phyloP scores from a whole-genome alignment of 129 eudicot genomes.

The Deinandra increscens region DNA sequence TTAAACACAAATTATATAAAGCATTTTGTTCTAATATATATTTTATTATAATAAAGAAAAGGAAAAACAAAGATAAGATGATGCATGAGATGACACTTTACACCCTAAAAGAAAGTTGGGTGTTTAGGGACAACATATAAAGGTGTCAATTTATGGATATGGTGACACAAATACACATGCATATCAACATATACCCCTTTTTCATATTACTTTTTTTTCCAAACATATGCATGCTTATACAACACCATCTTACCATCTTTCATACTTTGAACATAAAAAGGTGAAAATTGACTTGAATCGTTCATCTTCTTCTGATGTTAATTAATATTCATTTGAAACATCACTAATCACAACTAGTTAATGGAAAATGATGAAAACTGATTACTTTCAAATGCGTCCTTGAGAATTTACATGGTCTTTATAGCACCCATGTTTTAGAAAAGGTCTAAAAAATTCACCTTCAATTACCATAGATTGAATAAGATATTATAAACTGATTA shows the following conservation, averaged over 20 bases:
- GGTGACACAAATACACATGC: constrained; percentile 31
- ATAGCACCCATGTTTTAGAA: too few species aligned
- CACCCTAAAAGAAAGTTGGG: constrained; percentile 16
- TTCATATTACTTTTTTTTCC: neutral
- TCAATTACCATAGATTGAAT: too few species aligned
- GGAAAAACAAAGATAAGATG: constrained; percentile 27
- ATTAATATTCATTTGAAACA: neutral
- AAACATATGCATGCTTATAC: constrained; percentile 12
- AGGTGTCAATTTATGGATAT: constrained; percentile 22
- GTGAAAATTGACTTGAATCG: constrained; percentile 12
- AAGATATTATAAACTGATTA: too few species aligned
- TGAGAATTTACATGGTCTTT: too few species aligned
- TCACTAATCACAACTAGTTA: neutral
- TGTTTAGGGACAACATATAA: constrained; percentile 18
- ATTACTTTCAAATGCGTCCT: too few species aligned
- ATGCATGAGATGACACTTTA: constrained; percentile 20
- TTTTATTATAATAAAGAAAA: neutral
- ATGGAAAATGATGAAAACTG: too few species aligned
- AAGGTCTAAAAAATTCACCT: too few species aligned
- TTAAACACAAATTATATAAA: neutral
- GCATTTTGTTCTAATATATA: neutral
- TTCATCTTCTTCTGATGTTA: constrained; percentile 8
- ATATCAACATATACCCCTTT: neutral
- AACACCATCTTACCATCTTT: constrained; percentile 1
- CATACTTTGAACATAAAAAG: constrained; percentile 18